Base-by-base conservation (phyloP, 2,329 filamentous ascomycete species). In the Diaporthe longicolla region DNA sequence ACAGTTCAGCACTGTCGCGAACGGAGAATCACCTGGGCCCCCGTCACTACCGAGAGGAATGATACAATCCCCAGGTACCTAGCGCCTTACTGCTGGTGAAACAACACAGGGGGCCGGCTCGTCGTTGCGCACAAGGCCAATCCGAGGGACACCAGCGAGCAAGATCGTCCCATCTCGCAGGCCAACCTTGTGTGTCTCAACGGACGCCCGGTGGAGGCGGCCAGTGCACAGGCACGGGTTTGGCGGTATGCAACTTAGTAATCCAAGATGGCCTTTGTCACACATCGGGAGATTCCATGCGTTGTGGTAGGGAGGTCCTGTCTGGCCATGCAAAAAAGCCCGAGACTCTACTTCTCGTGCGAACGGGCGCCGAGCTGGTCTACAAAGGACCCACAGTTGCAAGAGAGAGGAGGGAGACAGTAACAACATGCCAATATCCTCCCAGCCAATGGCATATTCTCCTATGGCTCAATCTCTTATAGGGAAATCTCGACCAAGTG, bases 161-260 rank as follows among this genome's bases (percentile, higher is more conserved):
- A 32, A 48, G 40, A 32, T 32, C 43, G 21, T 24, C 61, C 43
- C 26, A 50, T 66, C 43, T 66, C 21, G 24, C 55, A 13, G 7
- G 45, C 61, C 43, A 50, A 50, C 29, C 61, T 48, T 65, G 61
- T 26, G 7, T 68, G 43, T 65, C 63, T 54, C 63, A 68, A 37
- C 45, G 48, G 63, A 54, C 17, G 19, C n/a, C 63, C 32, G 48
- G 52, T 40, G 26, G 63, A 50, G 29, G 26, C 15, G 17, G 21
- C 48, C 48, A 40, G 48, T 35, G 63, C 63, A 54, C 63, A 66
- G 63, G 35, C 63, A 52, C 29, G 19, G 59, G 43, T 15, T n/a
- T n/a, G 55, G 24, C 17, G 7, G 43, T 24, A 24, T 66, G 63
- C 32, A 2, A 26, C 63, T 68, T 54, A 40, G 48, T 54, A 54